These are phyloP conservation scores for Dillenia turbinata DNA, from an alignment of 164 flowering plant species.

Conservation along the genomic window DNA sequence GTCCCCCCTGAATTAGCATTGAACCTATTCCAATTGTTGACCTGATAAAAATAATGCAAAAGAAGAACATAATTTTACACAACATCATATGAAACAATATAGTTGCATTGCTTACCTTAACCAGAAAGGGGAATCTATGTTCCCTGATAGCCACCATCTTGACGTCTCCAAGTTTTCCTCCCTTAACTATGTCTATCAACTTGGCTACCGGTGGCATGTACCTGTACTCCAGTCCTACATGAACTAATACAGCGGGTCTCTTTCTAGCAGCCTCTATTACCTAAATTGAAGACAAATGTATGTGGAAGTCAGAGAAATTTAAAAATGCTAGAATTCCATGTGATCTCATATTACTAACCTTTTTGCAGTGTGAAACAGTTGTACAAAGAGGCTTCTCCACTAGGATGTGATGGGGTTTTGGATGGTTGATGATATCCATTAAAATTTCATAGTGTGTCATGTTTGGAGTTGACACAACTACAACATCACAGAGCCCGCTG, in stretches of 20 bases:
- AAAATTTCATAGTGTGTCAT: conserved; percentile 90
- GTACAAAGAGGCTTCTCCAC: conserved; percentile 99
- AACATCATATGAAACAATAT: neutral
- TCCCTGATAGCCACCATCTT: conserved; percentile 93
- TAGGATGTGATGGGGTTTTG: conserved; percentile 81
- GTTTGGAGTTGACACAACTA: conserved; percentile 85
- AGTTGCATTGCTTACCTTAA: conserved; percentile 52
- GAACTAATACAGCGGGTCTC: conserved; percentile 77
- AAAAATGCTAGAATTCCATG: neutral
- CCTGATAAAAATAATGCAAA: conserved; percentile 35
- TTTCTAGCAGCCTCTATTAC: conserved; percentile 74
- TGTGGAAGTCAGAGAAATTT: too few relatives aligned
- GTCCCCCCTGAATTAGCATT: conserved; percentile 88
- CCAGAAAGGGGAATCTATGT: conserved; percentile 92
- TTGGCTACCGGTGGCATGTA: conserved; percentile 98
- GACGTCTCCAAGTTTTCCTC: conserved; percentile 63
- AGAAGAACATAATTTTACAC: neutral
- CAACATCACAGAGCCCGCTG: conserved; percentile 81
- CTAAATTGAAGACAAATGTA: conserved; percentile 20
- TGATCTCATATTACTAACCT: conserved; percentile 34
- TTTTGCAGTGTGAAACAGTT: conserved; percentile 71
- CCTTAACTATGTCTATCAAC: conserved; percentile 68
- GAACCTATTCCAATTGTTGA: conserved; percentile 93
- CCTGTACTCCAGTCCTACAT: conserved; percentile 94
- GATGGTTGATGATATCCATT: conserved; percentile 83